Conservation (phyloP, 2,329 filamentous ascomycete genomes). For the Venturia carpophila region DNA sequence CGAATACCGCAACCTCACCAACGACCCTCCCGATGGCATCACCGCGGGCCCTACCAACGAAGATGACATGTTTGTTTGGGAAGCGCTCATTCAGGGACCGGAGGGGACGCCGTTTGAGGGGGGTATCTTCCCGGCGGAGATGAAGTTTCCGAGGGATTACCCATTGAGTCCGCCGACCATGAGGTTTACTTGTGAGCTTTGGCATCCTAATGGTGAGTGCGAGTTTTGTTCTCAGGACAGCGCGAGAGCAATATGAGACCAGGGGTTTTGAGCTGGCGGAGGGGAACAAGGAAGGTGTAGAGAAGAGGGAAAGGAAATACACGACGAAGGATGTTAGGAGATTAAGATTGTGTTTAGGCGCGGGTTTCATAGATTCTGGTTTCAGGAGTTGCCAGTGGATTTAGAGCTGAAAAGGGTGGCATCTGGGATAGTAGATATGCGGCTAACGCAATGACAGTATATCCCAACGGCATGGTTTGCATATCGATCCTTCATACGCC, state of each 20-base stretch:
- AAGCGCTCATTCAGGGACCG: conserved; percentile 90
- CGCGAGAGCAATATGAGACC: no score
- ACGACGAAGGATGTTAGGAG: no score
- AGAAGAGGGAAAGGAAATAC: background rate
- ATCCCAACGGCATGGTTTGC: conserved; percentile 84
- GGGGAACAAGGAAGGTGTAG: background rate
- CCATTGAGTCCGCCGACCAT: conserved; percentile 93
- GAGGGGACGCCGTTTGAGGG: conserved; percentile 80
- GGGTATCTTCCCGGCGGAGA: conserved; percentile 87
- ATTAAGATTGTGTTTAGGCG: no score
- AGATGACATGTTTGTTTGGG: conserved; percentile 94
- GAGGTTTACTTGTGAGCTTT: conserved; percentile 89
- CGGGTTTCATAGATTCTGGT: no score
- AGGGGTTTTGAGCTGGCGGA: background rate
- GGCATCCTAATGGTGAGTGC: conserved; percentile 83
- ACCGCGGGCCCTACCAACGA: conserved; percentile 87
- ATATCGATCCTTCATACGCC: conserved; percentile 97
- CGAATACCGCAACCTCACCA: conserved; percentile 90
- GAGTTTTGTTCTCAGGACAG: background rate
- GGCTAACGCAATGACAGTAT: conserved; percentile 50
- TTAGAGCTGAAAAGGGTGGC: background rate
- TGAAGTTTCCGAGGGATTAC: conserved; percentile 93
- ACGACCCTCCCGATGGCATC: conserved; percentile 95
- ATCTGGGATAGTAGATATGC: conserved; percentile 14
- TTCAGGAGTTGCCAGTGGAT: no score